phyloP scores from a whole-genome alignment of 2,329 filamentous ascomycete genomes.

The Microthyrium microscopicum region DNA sequence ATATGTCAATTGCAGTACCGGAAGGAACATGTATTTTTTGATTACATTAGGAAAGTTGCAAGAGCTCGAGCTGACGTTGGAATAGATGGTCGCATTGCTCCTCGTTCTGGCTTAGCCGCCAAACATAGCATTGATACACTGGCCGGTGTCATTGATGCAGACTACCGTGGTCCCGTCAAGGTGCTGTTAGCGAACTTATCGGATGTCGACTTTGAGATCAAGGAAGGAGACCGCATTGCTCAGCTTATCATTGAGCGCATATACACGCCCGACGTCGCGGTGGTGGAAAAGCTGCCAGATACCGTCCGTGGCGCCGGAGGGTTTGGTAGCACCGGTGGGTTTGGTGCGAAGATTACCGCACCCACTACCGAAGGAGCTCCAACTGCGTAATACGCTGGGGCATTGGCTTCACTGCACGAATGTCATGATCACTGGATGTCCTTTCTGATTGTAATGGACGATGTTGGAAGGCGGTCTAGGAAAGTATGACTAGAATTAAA shows the following conservation, averaged over 20 bases:
- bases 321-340: constrained; percentile 69
- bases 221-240: constrained; percentile 77
- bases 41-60: background rate
- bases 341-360: constrained; percentile 12
- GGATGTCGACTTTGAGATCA: constrained; percentile 64
- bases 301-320: constrained; percentile 82
- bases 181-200: constrained; percentile 88
- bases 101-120: constrained; percentile 73
- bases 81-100: constrained; percentile 73
- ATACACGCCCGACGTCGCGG: constrained; percentile 79
- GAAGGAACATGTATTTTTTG: constrained; percentile 62
- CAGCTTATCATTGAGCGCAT: constrained; percentile 93
- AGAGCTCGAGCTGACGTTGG: too few species aligned
- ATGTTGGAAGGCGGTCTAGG: too few species aligned
- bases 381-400: too few species aligned
- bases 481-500: too few species aligned
- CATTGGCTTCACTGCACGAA: too few species aligned
- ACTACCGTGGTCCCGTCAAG: constrained; percentile 89
- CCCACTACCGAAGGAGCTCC: background rate
- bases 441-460: too few species aligned
- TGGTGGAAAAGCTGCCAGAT: constrained; percentile 75
- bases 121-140: constrained; percentile 96
- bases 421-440: too few species aligned
- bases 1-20: constrained; percentile 80
- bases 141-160: constrained; percentile 91